A percentile compares a stretch with the other conserved stretches of the same genome.
phyloP scores from a whole-genome alignment of 306 rosid species.

The Dryas alaskensis region DNA sequence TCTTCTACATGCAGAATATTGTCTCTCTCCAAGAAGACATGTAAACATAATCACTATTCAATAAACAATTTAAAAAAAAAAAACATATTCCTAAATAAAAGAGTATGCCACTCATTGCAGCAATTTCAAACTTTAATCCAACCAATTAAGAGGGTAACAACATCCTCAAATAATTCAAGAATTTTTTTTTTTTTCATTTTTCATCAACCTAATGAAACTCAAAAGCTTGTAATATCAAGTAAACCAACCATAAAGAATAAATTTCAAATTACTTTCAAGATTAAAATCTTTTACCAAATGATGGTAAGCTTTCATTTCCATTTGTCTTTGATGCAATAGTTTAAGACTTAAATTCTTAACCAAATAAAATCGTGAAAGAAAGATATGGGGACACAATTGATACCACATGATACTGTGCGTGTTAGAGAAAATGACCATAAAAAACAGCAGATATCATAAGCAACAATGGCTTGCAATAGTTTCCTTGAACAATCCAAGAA shows the following conservation, averaged over 20 bases:
- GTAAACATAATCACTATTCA: background rate
- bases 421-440: background rate
- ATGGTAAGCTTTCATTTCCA: background rate
- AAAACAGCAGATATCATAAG: constrained; percentile 2
- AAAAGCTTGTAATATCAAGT: background rate
- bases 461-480: background rate
- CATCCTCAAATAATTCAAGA: background rate
- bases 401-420: background rate
- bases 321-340: background rate
- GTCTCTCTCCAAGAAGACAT: background rate
- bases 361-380: background rate
- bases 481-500: background rate
- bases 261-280: background rate
- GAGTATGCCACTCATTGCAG: background rate
- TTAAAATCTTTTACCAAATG: background rate
- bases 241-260: background rate
- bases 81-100: background rate
- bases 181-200: background rate
- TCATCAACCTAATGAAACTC: background rate
- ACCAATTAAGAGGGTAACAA: background rate
- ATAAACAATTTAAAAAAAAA: background rate
- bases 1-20: constrained; percentile 9
- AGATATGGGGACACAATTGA: background rate
- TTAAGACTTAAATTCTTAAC: background rate
- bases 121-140: constrained; percentile 22